Evolutionary conservation across 176 grass and related monocot species (phyloP).

Genomic region (Avena insularis): DNA sequence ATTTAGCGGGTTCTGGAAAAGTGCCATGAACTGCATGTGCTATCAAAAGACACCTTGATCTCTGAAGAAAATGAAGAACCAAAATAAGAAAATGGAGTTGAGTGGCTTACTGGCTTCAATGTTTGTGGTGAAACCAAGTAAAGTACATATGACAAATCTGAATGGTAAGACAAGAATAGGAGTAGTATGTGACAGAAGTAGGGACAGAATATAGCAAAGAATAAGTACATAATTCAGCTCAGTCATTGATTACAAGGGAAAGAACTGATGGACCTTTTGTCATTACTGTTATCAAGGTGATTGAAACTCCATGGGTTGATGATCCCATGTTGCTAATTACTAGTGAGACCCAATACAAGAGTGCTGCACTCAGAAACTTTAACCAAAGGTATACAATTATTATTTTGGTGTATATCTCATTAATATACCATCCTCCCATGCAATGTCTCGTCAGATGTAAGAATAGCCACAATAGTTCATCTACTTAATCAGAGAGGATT

Average conservation of each 20-base stretch:
- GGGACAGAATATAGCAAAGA: background rate
- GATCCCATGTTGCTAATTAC: slow-evolving; percentile 10
- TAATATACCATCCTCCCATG: slow-evolving; percentile 31
- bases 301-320: slow-evolving; percentile 11
- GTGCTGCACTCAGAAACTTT: slow-evolving; percentile 21
- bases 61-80: slow-evolving; percentile 32
- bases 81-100: background rate
- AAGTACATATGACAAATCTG: slow-evolving; percentile 6
- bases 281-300: background rate
- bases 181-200: background rate
- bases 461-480: background rate
- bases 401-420: slow-evolving; percentile 21
- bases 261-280: background rate
- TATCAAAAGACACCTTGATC: slow-evolving; percentile 31
- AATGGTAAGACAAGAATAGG: background rate
- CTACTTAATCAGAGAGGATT: slow-evolving; percentile 11
- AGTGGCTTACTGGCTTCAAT: background rate
- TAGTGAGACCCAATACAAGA: slow-evolving; percentile 12
- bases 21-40: background rate
- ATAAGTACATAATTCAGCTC: slow-evolving; percentile 22
- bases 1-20: background rate
- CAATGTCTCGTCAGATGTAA: slow-evolving; percentile 28
- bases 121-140: background rate
- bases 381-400: slow-evolving; percentile 15
- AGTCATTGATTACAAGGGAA: slow-evolving; percentile 6